Evolutionary conservation across 2,329 filamentous ascomycete genomes (phyloP).

Genomic region (Fusarium domesticum): DNA sequence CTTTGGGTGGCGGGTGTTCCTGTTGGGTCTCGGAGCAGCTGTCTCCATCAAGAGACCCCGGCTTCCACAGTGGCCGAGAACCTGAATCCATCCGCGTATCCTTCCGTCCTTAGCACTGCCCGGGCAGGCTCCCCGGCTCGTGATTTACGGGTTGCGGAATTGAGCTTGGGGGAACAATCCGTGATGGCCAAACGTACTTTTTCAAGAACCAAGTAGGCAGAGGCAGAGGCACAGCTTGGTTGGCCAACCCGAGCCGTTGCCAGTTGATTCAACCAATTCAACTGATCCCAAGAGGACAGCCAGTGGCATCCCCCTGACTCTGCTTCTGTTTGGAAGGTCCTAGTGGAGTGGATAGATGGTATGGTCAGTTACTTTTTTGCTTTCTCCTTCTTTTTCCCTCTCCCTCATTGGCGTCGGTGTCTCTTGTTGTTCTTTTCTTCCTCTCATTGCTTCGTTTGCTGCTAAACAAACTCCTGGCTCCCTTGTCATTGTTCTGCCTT

Average conservation of each 20-base stretch:
- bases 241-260: no score
- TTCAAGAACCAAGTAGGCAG: no score
- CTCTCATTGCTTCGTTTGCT: background rate
- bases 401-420: no score
- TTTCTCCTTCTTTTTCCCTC: constrained; percentile 9
- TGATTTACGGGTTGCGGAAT: background rate
- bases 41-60: constrained; percentile 7
- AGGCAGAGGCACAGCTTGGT: no score
- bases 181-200: no score
- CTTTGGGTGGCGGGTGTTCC: background rate
- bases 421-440: background rate
- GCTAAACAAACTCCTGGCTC: background rate
- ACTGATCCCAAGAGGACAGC: no score
- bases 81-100: constrained; percentile 13
- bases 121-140: background rate
- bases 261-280: no score
- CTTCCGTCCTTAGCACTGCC: constrained; percentile 6
- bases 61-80: constrained; percentile 10
- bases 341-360: no score
- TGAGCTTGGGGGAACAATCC: background rate
- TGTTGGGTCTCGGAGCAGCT: background rate
- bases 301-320: constrained; percentile 7
- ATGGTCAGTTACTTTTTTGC: constrained; percentile 6
- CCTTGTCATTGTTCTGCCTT: background rate
- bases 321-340: constrained; percentile 15